These are phyloP conservation scores for Rhizopogon vinicolor DNA, from an alignment of 768 basidiomycete genomes.

Conservation along the genomic window DNA sequence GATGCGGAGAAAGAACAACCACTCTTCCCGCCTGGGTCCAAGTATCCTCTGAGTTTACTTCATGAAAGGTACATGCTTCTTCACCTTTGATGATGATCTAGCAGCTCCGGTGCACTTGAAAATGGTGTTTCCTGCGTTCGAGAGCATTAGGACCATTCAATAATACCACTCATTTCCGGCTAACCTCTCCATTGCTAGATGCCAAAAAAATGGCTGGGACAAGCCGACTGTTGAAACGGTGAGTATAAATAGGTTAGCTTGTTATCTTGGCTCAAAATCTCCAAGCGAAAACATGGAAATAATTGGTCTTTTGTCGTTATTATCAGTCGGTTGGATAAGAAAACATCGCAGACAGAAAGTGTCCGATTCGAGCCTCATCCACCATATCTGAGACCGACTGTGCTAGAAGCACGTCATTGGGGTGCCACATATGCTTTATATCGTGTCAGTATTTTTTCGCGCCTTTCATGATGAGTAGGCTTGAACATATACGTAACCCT, in stretches of 20 bases:
- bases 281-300: conserved; percentile 41
- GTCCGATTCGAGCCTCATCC: conserved; percentile 75
- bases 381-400: conserved; percentile 58
- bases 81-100: not conserved
- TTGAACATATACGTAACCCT: conserved; percentile 21
- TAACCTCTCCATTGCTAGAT: conserved; percentile 38
- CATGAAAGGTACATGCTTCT: conserved; percentile 58
- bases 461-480: not conserved
- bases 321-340: conserved; percentile 65
- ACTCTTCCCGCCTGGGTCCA: conserved; percentile 80
- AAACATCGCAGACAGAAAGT: conserved; percentile 61
- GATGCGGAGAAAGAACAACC: conserved; percentile 41
- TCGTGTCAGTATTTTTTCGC: conserved; percentile 55
- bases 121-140: not conserved
- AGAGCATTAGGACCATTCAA: not conserved
- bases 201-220: conserved; percentile 89
- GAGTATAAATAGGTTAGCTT: conserved; percentile 12
- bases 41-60: conserved; percentile 75
- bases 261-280: conserved; percentile 3
- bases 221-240: conserved; percentile 78
- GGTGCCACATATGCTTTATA: conserved; percentile 85
- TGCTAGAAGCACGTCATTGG: conserved; percentile 86
- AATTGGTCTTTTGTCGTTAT: conserved; percentile 66
- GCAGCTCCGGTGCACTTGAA: not conserved
- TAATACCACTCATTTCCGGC: not conserved